Evolutionary conservation across 805 yeast genomes (phyloP).

Genomic region (Saturnispora besseyi): DNA sequence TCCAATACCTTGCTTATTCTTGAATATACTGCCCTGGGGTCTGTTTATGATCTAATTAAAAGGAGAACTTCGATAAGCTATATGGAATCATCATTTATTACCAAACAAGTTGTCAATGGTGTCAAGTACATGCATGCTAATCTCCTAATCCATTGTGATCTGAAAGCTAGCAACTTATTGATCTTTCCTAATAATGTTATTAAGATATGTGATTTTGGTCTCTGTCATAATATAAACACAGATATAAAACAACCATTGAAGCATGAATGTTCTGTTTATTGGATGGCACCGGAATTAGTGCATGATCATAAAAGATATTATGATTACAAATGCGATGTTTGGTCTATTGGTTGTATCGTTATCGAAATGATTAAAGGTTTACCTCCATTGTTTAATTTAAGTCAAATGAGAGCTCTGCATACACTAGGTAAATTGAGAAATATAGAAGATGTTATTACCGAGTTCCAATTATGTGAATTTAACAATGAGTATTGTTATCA

Average conservation of each 20-base stretch:
- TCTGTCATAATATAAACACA: slow-evolving; percentile 31
- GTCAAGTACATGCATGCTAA: slow-evolving; percentile 28
- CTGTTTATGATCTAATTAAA: slow-evolving; percentile 2
- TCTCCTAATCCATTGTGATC: slow-evolving; percentile 70
- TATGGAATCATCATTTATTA: not conserved
- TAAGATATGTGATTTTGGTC: slow-evolving; percentile 72
- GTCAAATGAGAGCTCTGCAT: slow-evolving; percentile 72
- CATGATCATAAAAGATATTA: slow-evolving; percentile 41
- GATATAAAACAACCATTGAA: not conserved
- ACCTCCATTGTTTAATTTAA: slow-evolving; percentile 77
- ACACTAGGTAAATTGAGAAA: slow-evolving; percentile 71
- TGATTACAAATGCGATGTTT: slow-evolving; percentile 79
- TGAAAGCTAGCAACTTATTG: slow-evolving; percentile 66
- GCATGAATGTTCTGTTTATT: slow-evolving; percentile 82
- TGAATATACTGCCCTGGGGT: slow-evolving; percentile 31
- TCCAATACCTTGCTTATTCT: slow-evolving; percentile 19
- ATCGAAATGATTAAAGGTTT: slow-evolving; percentile 77
- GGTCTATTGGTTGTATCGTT: slow-evolving; percentile 94
- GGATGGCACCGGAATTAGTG: slow-evolving; percentile 99
- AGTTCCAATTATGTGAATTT: not conserved
- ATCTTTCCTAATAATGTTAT: slow-evolving; percentile 43
- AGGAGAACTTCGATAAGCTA: not conserved
- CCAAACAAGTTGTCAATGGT: not conserved
- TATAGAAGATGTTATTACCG: slow-evolving; percentile 52
- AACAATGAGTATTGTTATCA: slow-evolving; percentile 17